phyloP scores from a whole-genome alignment of 345 rosid genomes.

The Bruguiera gymnorhiza region DNA sequence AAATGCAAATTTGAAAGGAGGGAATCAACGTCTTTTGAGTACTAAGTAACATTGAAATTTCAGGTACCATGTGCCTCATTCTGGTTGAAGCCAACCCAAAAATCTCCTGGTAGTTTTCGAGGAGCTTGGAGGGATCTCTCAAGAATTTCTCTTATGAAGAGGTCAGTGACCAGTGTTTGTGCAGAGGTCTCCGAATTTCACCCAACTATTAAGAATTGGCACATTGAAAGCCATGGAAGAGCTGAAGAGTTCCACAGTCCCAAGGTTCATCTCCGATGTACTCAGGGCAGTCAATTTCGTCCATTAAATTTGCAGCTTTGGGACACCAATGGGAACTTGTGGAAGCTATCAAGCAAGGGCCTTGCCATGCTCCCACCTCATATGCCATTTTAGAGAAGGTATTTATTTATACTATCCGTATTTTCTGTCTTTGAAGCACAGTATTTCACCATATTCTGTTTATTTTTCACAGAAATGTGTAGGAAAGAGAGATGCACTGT shows the following conservation, averaged over 20 bases:
- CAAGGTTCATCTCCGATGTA: slow-evolving; percentile 81
- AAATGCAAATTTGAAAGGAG: background rate
- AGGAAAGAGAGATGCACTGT: slow-evolving; percentile 77
- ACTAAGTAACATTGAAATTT: slow-evolving; percentile 20
- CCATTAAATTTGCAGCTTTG: slow-evolving; percentile 95
- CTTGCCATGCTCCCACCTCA: slow-evolving; percentile 83
- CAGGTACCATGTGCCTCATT: slow-evolving; percentile 83
- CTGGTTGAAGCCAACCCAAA: slow-evolving; percentile 79
- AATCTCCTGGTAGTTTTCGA: slow-evolving; percentile 76
- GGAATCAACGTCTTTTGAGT: background rate
- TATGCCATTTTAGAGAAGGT: slow-evolving; percentile 79
- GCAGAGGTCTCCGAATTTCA: slow-evolving; percentile 89
- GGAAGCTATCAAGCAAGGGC: slow-evolving; percentile 93
- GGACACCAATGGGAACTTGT: slow-evolving; percentile 95
- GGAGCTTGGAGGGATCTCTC: slow-evolving; percentile 87
- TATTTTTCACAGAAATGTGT: slow-evolving; percentile 61
- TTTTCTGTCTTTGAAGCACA: background rate
- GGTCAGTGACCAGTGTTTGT: slow-evolving; percentile 71
- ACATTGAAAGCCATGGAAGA: slow-evolving; percentile 91
- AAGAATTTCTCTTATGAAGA: slow-evolving; percentile 63
- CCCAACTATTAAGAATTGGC: slow-evolving; percentile 96
- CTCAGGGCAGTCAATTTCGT: slow-evolving; percentile 69
- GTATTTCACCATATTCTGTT: slow-evolving; percentile 9
- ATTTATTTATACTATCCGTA: background rate
- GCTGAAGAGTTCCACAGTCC: slow-evolving; percentile 81